Conservation (phyloP, 805 yeast genomes). For the Cyberlindnera japonica region DNA sequence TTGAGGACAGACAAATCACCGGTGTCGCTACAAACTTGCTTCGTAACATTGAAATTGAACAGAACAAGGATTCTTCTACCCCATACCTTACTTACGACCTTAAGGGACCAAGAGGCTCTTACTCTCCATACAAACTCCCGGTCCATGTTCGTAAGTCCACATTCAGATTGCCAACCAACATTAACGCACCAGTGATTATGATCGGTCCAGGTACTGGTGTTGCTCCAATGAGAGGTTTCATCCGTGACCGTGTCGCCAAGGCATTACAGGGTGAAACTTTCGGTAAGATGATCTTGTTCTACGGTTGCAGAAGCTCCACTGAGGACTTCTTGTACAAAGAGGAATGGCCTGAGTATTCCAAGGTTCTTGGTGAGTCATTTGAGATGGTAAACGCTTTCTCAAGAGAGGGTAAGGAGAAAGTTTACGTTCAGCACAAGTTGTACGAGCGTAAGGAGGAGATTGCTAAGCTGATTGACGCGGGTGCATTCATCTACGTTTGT, state of each 20-base stretch:
- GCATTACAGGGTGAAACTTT: constrained; percentile 44
- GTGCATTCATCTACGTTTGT: constrained; percentile 91
- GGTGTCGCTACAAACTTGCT: constrained; percentile 93
- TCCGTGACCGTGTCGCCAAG: constrained; percentile 76
- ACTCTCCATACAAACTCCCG: constrained; percentile 57
- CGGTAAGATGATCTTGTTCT: constrained; percentile 77
- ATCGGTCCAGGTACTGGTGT: constrained; percentile 99
- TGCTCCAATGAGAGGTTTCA: constrained; percentile 95
- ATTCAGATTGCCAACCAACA: constrained; percentile 87
- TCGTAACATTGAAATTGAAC: constrained; percentile 60
- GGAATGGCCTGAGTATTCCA: constrained; percentile 81
- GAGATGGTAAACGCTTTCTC: constrained; percentile 83
- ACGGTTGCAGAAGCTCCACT: constrained; percentile 75
- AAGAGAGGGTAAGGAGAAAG: constrained; percentile 60
- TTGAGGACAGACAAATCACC: constrained; percentile 31
- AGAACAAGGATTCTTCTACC: constrained; percentile 43
- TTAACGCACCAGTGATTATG: constrained; percentile 80
- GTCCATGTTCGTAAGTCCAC: constrained; percentile 93
- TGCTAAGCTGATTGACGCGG: constrained; percentile 48
- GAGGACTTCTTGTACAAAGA: constrained; percentile 84
- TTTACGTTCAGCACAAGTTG: constrained; percentile 83
- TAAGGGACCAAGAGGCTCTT: constrained; percentile 75
- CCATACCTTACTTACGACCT: constrained; percentile 62
- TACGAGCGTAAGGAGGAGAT: constrained; percentile 45
- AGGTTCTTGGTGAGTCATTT: constrained; percentile 50